Conservation (phyloP, 1,284 basidiomycete species). For the Tilletia indica region DNA sequence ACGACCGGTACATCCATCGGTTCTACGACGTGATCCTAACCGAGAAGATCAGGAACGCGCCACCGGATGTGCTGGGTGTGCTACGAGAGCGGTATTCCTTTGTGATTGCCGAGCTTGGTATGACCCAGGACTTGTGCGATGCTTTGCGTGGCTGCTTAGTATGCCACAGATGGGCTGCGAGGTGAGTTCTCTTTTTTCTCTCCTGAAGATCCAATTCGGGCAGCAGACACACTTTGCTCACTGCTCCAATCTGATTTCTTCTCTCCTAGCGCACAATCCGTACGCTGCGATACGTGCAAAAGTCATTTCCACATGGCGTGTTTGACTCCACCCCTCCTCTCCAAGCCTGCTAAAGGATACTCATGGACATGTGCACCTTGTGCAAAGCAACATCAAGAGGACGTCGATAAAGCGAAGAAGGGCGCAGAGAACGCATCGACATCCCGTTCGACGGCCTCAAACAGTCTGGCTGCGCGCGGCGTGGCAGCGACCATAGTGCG, state of each 20-base stretch:
- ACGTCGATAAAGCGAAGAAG: constrained; percentile 64
- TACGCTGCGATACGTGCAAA: constrained; percentile 90
- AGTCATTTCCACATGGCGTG: constrained; percentile 93
- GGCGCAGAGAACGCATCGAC: not conserved
- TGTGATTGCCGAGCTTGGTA: constrained; percentile 87
- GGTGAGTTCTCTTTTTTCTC: constrained; percentile 61
- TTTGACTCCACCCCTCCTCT: constrained; percentile 85
- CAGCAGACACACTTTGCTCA: not conserved
- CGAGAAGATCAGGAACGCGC: constrained; percentile 75
- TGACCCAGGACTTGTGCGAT: constrained; percentile 85
- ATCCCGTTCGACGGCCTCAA: not conserved
- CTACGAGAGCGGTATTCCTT: constrained; percentile 86
- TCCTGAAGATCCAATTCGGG: constrained; percentile 17
- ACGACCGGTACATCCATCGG: constrained; percentile 96
- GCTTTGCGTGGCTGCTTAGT: constrained; percentile 77
- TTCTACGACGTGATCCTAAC: constrained; percentile 94
- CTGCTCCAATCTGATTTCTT: not conserved
- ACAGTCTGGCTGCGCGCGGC: constrained; percentile 20
- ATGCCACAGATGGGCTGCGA: constrained; percentile 82
- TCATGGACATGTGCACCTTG: constrained; percentile 96
- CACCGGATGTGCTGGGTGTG: constrained; percentile 50
- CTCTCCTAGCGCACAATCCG: constrained; percentile 72
- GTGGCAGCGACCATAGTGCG: not conserved
- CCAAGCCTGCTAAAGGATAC: constrained; percentile 93
- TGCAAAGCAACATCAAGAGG: constrained; percentile 79